Conservation (phyloP, 1,139 yeast genomes). For the Lodderomyces elongisporus region DNA sequence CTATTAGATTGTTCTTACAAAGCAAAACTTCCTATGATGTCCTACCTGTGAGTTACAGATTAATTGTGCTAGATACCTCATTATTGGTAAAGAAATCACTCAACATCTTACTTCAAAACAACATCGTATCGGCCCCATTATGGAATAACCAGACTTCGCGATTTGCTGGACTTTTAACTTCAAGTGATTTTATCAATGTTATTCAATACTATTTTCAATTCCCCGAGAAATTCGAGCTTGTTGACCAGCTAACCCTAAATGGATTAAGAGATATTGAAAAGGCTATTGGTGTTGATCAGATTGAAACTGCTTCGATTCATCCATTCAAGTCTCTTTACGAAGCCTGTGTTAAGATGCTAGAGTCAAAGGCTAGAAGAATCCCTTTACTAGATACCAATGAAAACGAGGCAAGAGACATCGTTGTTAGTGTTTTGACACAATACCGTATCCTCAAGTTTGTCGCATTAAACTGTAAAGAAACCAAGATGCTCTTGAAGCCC, state of each 20-base stretch:
- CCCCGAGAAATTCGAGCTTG: conserved; percentile 86
- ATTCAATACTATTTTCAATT: conserved; percentile 90
- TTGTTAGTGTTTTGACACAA: conserved; percentile 92
- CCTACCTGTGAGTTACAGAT: conserved; percentile 87
- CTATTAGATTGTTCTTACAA: conserved; percentile 78
- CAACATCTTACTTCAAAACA: conserved; percentile 85
- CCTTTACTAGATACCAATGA: conserved; percentile 94
- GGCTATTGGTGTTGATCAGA: conserved; percentile 82
- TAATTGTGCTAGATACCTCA: conserved; percentile 91
- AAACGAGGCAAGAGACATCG: conserved; percentile 88
- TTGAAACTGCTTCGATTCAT: conserved; percentile 84
- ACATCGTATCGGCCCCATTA: conserved; percentile 92
- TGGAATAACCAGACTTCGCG: conserved; percentile 90
- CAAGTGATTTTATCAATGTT: conserved; percentile 90
- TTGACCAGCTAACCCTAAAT: conserved; percentile 79
- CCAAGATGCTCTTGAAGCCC: conserved; percentile 77
- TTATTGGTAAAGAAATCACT: conserved; percentile 85
- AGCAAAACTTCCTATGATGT: conserved; percentile 96
- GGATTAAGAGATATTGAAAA: conserved; percentile 83
- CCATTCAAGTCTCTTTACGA: conserved; percentile 89
- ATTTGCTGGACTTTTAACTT: conserved; percentile 91
- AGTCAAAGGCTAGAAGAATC: conserved; percentile 85
- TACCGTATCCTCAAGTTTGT: conserved; percentile 94
- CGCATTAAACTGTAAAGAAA: conserved; percentile 92
- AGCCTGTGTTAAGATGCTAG: conserved; percentile 90